Evolutionary conservation across 306 rosid genomes (phyloP), one percentile per base, ranked within the genome.

Genomic region (Calophaca sinica): DNA sequence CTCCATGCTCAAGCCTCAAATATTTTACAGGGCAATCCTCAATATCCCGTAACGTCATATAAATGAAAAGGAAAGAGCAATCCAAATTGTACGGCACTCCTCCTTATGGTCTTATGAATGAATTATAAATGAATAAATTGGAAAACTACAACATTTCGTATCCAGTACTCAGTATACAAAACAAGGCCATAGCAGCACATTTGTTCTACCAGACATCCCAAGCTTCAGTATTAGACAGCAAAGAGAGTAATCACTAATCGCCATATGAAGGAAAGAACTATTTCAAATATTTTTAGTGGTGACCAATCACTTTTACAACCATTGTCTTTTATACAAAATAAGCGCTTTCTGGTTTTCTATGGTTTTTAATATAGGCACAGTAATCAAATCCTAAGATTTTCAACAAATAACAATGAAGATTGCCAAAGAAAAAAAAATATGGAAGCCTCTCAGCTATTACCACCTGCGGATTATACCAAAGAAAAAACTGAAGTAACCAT

Each of bases 1-100:
- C 76, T 79, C 90, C 81, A 8, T 68, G 35, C 54, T 55, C 64
- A 11, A 70, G 61, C 74, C 44, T 28, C 42, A n/a, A 41, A 66
- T 62, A 38, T 59, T 82, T 68, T 60, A 59, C 53, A 8, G 15
- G 59, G 65, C 6, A 52, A 61, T 32, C n/a, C 64, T 54, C 10
- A 10, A 54, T 42, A 75, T 76, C 70, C 29, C 39, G 31, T 55
- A 48, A 38, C 63, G 46, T 4, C 59, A 58, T 48, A 61, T 66
- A 72, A 28, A 14, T 50, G 52, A 77, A 65, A 72, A 58, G 59
- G 29, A 66, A 42, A 60, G 31, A 26, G 65, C 12, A 26, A 39
- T 33, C 53, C 5, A 44, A 67, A 55, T 53, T 53, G 50, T 44
- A 72, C 1, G 28, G 0, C n/a, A 32, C 31, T 54, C 62, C 62